These are phyloP conservation scores for Arthrocladium fulminans DNA, from an alignment of 2,329 filamentous ascomycete species.

Conservation along the genomic window DNA sequence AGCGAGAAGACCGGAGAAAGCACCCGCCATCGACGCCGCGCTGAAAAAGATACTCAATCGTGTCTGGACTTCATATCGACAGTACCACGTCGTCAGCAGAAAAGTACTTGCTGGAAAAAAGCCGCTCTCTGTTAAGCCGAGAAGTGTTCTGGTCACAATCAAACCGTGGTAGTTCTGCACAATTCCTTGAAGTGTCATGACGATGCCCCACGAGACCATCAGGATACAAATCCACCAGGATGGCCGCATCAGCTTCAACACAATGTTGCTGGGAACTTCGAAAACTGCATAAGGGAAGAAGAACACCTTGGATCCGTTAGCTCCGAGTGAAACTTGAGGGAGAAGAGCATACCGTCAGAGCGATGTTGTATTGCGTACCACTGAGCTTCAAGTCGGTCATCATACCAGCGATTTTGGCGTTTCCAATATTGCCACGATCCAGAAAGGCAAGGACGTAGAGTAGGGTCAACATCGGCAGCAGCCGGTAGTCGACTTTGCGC, in stretches of 20 bases:
- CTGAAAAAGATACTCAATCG: slow-evolving; percentile 40
- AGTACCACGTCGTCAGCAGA: slow-evolving; percentile 33
- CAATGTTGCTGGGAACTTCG: slow-evolving; percentile 56
- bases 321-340: slow-evolving; percentile 31
- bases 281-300: slow-evolving; percentile 54
- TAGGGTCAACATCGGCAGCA: slow-evolving; percentile 13
- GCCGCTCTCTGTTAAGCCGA: slow-evolving; percentile 24
- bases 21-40: slow-evolving; percentile 41
- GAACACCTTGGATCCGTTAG: slow-evolving; percentile 37
- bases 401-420: slow-evolving; percentile 38
- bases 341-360: slow-evolving; percentile 54
- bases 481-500: slow-evolving; percentile 9
- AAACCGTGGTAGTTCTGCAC: slow-evolving; percentile 39
- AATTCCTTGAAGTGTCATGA: slow-evolving; percentile 43
- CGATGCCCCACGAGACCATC: slow-evolving; percentile 38
- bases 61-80: slow-evolving; percentile 34
- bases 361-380: slow-evolving; percentile 31
- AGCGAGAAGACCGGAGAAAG: slow-evolving; percentile 44
- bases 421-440: slow-evolving; percentile 40
- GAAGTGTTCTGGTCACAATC: slow-evolving; percentile 39
- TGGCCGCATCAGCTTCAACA: slow-evolving; percentile 41
- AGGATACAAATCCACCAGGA: slow-evolving; percentile 28
- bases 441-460: slow-evolving; percentile 17
- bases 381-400: slow-evolving; percentile 36
- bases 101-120: slow-evolving; percentile 24